phyloP scores from a whole-genome alignment of 2,329 filamentous ascomycete species.

The Aschersonia sp. region DNA sequence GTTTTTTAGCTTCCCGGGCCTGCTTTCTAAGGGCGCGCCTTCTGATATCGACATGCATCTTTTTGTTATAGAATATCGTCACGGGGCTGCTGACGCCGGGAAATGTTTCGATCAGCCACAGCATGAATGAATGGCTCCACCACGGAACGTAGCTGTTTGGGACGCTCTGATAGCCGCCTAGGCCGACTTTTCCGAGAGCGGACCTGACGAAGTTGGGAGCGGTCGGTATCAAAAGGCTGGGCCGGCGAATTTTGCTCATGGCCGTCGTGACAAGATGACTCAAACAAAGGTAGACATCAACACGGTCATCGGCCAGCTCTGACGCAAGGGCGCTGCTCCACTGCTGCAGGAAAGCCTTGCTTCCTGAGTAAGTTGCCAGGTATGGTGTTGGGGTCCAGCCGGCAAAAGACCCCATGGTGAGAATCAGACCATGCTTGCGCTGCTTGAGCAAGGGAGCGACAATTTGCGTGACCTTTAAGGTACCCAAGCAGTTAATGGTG shows the following conservation, averaged over 20 bases:
- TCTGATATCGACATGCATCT: conserved; percentile 73
- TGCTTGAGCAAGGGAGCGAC: conserved; percentile 73
- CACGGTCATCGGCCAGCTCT: conserved; percentile 66
- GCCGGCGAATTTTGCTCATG: conserved; percentile 88
- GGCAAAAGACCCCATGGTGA: conserved; percentile 96
- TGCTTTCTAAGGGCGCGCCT: conserved; percentile 71
- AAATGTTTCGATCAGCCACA: conserved; percentile 59
- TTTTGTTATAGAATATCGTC: conserved; percentile 35
- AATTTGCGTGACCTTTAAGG: conserved; percentile 73
- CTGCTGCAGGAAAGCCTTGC: conserved; percentile 94
- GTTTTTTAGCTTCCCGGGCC: conserved; percentile 66
- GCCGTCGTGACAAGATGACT: conserved; percentile 88
- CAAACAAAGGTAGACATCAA: conserved; percentile 83
- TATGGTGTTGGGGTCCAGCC: conserved; percentile 85
- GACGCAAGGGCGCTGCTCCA: conserved; percentile 80
- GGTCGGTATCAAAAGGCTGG: conserved; percentile 64
- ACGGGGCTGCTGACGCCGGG: conserved; percentile 33
- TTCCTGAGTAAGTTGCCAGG: conserved; percentile 90
- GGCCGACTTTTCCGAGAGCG: conserved; percentile 67
- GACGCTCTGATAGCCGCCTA: conserved; percentile 63
- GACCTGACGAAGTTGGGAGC: conserved; percentile 71
- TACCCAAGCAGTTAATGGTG: conserved; percentile 87
- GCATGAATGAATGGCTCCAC: conserved; percentile 83
- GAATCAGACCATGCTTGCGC: conserved; percentile 73
- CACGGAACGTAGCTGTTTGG: conserved; percentile 80